Evolutionary conservation across 2,329 filamentous ascomycete species (phyloP), one percentile per base, ranked within the genome.

Genomic region (Cladosporium sp.): DNA sequence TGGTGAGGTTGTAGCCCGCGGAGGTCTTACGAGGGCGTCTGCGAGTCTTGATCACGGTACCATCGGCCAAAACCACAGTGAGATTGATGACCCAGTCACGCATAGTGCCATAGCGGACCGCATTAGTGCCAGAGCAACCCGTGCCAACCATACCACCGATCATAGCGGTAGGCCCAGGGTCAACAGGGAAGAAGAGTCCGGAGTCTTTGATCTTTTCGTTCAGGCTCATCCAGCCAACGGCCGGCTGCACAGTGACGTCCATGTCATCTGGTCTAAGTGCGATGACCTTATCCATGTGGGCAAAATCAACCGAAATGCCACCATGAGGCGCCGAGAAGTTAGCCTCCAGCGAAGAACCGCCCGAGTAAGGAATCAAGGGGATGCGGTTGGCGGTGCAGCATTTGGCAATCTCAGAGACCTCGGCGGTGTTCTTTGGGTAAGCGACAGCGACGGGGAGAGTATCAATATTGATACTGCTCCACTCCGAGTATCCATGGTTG

Each of bases 211-310:
- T 88, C 58, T 88, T 83, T 69, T 90, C 87, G 72, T 97, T 97
- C 66, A 97, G 80, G 62, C 91, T 88, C 85, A 96, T 93, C 93
- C 93, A 97, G n/a, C 90, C 89, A 11, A 97, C 89, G 7, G 91
- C 91, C 3, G 93, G 93, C 76, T 97, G 93, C 3, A 97, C 92
- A 5, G 96, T 91, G 59, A 97, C 84, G 72, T 97, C 93, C 91
- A 97, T 92, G 76, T 97, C 93, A 4, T 91, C 89, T 70, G 91
- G 89, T 76, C 96, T 90, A 65, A 97, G 83, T 63, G 88, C 83
- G 33, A 97, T 71, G 29, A 97, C 90, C 72, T 88, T 83, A 76
- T 96, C 90, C 93, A 97, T 97, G 73, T 87, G 87, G 0, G 88
- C 86, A 76, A 97, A 97, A 74, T 97, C 93, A 60, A 97, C 90